Base-by-base conservation (phyloP, 139 green algal species). In the Nannochloris sp. region DNA sequence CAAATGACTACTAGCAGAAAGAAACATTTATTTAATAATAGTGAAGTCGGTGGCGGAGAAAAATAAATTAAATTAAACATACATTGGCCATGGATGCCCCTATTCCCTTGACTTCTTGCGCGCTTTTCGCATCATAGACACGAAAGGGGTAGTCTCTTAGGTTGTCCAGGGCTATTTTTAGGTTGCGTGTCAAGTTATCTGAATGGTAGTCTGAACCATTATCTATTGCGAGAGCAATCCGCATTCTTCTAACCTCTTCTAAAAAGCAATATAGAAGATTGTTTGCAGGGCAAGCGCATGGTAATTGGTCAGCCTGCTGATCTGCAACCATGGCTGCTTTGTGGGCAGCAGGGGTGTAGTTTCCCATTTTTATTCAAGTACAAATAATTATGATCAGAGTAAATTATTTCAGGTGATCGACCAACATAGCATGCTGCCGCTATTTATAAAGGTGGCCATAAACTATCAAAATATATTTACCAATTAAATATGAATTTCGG, bases 51-150 rank as follows among this genome's bases (percentile, higher is more conserved):
- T 19, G 54, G 58, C 10, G 5, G 15, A 3, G 30, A 31, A 27
- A 33, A 44, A 29, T 57, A 5, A 54, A 51, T 27, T 19, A 19
- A 19, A 51, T 51, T 51, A 27, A 19, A 27, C 61, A 13, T 53
- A 69, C 63, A 54, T 35, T 29, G 0, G 64, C 71, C 19, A 78
- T 57, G 6, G 25, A 35, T 15, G 56, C 25, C 33, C 71, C 71
- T 33, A 67, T 31, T 29, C 37, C 29, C 24, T 70, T 54, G n/a
- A 74, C 60, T 30, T 36, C 32, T 39, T 68, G 51, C 3, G 53
- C 46, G 1, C 15, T 48, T 19, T 48, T n/a, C 8, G n/a, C 6
- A 46, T 77, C 70, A 53, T 66, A 55, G 10, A 72, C 55, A 2
- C 42, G 24, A 15, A 69, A 45, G 1, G 70, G 56, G 45, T 72